These are phyloP conservation scores for Pisolithus sp. DNA, from an alignment of 768 basidiomycete genomes.

Conservation along the genomic window DNA sequence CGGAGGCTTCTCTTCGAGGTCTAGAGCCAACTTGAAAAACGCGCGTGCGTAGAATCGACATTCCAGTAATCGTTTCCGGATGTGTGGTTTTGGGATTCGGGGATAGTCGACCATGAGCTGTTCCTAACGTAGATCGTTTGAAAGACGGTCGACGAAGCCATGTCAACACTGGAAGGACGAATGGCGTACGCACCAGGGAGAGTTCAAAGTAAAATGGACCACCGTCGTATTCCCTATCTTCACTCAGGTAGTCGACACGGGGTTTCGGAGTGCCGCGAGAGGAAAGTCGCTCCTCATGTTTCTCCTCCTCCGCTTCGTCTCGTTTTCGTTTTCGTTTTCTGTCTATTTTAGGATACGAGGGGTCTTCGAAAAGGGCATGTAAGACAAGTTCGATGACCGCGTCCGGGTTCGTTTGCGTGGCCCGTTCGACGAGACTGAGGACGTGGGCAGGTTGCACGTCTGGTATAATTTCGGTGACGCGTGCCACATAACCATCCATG, in stretches of 20 bases:
- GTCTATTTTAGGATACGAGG: constrained; percentile 50
- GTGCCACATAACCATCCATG: constrained; percentile 34
- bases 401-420: constrained; percentile 29
- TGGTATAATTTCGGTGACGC: constrained; percentile 62
- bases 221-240: constrained; percentile 38
- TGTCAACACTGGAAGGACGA: neutral
- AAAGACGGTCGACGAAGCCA: no score
- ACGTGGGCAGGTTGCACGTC: constrained; percentile 59
- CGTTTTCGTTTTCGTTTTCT: constrained; percentile 42
- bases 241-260: constrained; percentile 50
- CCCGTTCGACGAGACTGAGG: constrained; percentile 39
- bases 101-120: constrained; percentile 55
- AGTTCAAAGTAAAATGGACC: constrained; percentile 43
- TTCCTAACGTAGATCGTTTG: constrained; percentile 27
- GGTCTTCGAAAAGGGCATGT: constrained; percentile 56
- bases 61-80: constrained; percentile 37
- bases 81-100: constrained; percentile 45
- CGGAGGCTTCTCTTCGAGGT: constrained; percentile 20
- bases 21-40: constrained; percentile 43
- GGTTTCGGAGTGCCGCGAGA: constrained; percentile 34
- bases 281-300: constrained; percentile 7
- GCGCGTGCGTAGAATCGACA: constrained; percentile 61
- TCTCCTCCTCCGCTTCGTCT: constrained; percentile 23
- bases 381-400: constrained; percentile 48
- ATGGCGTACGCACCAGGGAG: constrained; percentile 38